Conservation (phyloP, 169 alveolate species). For the Plasmodium cynomolgi region DNA sequence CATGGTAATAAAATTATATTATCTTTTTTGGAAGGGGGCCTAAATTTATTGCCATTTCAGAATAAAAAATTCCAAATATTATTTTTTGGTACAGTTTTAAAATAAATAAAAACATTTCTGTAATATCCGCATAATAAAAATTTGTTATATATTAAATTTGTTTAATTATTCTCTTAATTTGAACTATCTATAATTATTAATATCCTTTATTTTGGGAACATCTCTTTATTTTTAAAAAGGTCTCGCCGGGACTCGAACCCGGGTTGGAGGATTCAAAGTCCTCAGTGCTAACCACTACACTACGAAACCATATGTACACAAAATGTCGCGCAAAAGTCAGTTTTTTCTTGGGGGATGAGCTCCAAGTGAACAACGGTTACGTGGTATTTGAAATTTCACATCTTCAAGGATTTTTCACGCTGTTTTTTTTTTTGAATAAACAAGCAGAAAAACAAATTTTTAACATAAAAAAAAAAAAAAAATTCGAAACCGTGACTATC, state of each 20-base stretch:
- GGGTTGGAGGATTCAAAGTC: conserved; percentile 96
- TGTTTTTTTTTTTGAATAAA: too few relatives aligned
- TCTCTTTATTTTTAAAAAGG: conserved; percentile 75
- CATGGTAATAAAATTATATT: too few relatives aligned
- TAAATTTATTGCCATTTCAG: too few relatives aligned
- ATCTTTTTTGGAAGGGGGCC: background rate
- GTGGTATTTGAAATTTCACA: background rate
- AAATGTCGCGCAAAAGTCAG: background rate
- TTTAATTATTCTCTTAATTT: background rate
- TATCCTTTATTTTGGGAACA: too few relatives aligned
- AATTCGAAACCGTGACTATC: background rate
- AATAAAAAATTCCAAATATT: too few relatives aligned
- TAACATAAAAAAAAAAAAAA: too few relatives aligned
- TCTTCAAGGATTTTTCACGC: background rate
- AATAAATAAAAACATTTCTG: too few relatives aligned
- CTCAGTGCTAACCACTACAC: conserved; percentile 96
- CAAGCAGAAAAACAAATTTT: background rate
- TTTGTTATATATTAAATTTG: background rate
- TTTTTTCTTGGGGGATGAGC: background rate
- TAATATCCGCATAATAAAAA: background rate
- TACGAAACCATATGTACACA: conserved; percentile 85
- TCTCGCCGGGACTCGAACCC: conserved; percentile 97
- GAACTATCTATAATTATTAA: too few relatives aligned
- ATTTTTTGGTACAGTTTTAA: background rate
- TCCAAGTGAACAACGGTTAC: background rate